Evolutionary conservation across 1,284 basidiomycete species (phyloP), one percentile per base, ranked within the genome.

Genomic region (Malassezia caprae): DNA sequence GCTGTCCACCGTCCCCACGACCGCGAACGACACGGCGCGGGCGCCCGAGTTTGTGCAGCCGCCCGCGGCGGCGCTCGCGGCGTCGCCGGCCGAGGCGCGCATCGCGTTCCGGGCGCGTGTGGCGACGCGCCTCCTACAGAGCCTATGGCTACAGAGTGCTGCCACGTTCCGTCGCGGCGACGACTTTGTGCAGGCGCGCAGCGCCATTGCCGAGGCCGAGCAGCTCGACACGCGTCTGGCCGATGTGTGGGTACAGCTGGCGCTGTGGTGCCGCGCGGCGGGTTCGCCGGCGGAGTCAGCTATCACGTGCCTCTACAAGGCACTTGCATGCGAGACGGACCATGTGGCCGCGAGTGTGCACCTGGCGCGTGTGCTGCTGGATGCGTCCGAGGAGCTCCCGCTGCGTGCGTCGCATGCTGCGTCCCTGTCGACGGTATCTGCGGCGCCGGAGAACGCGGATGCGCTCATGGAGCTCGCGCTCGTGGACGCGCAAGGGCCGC

Each of bases 131-230:
- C 43, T 65, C n/a, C 77, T 96, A 53, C 87, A 86, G 53, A 83
- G 89, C 63, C 77, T 96, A 19, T 99, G 93, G 93, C 77, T 96
- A 6, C 87, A 89, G 81, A 86, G 84, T 2, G 89, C 93, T 0
- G 90, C 94, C 4, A 91, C 88, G 0, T 98, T 96, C 78, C 81
- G 94, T 30, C 79, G 93, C 53, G 79, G 86, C 45, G 87, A 87
- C 10, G 90, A 91, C 77, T 82, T 88, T 52, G 88, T 91, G 57
- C 88, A 96, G 69, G 84, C 87, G 2, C 83, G 84, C 54, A 89
- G 84, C 8, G 86, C 93, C 2, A 90, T 96, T 46, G 88, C 91
- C 70, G 93, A 99, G 76, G 94, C 93, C 0, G 93, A 99, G 74
- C 83, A 85, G 5, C 80, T 84, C 59, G 88, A 93, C 72, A 85